Evolutionary conservation across 108 stramenopile species (phyloP), one percentile per base, ranked within the genome.

Genomic region (Pseudonitzschia multiseries): DNA sequence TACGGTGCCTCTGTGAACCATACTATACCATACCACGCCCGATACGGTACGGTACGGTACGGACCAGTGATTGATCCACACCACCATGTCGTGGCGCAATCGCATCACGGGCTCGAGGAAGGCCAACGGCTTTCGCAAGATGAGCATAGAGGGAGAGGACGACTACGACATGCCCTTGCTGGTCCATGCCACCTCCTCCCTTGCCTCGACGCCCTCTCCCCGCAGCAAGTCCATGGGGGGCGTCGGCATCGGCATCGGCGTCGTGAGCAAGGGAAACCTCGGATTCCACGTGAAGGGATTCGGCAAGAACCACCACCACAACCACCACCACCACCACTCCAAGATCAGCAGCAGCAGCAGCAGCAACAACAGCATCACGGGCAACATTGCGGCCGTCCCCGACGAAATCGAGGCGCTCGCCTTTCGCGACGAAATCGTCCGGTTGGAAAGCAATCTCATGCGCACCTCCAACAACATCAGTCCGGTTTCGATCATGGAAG

Each of bases 91-190:
- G 15, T 62, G 61, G 61, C 61, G 33, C 13, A 62, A 62, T 62
- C 61, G 61, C 3, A 62, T 62, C 4, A 6, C 61, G 28, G 27
- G 21, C 24, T 26, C 21, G 10, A 14, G 0, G 28, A 26, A 29
- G 15, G 4, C 18, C 32, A 13, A 62, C 13, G 36, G 36, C 36
- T 62, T 62, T 41, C 61, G 61, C 36, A 62, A 62, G 15, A 33
- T 62, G 36, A 40, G 29, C 36, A 17, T 14, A 20, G 32, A 33
- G 27, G 15, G 12, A 21, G 33, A 62, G 8, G 33, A 18, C 14
- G 61, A 62, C n/a, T 15, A 62, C 29, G 61, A 62, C 61, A 62
- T 41, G 36, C 61, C 61, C 8, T 33, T 62, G n/a, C 15, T 62
- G 36, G 33, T 59, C 26, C 57, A 33, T 36, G 10, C 57, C 9